These are phyloP conservation scores for Mycena epipterygia DNA, from an alignment of 768 basidiomycete genomes.

Conservation along the genomic window DNA sequence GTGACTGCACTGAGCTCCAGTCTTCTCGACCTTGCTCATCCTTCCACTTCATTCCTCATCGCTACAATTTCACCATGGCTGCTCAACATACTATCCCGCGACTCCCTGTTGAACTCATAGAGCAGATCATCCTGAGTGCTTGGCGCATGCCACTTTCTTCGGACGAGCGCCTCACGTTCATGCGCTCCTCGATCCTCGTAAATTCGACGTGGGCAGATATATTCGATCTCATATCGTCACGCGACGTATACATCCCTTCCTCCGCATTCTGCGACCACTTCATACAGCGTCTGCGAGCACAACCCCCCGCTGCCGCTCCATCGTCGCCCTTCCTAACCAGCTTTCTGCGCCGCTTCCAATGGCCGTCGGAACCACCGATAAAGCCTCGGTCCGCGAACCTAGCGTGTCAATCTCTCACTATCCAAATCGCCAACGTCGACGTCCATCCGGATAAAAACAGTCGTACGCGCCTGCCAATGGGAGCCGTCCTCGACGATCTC, in stretches of 20 bases:
- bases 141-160: constrained; percentile 36
- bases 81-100: neutral
- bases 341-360: neutral
- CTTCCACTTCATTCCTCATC: too few species aligned
- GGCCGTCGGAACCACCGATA: neutral
- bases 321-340: neutral
- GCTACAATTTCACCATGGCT: too few species aligned
- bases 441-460: neutral
- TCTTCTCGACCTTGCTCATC: too few species aligned
- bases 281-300: neutral
- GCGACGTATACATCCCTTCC: constrained; percentile 37
- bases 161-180: constrained; percentile 33
- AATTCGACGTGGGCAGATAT: constrained; percentile 37
- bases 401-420: constrained; percentile 19
- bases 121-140: constrained; percentile 25
- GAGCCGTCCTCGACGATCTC: constrained; percentile 15
- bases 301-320: neutral
- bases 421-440: constrained; percentile 9
- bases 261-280: constrained; percentile 33
- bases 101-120: constrained; percentile 38
- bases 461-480: constrained; percentile 11
- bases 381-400: constrained; percentile 6
- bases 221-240: constrained; percentile 27
- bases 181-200: constrained; percentile 34
- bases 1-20: neutral